Conservation (phyloP, 345 rosid genomes). For the Excoecaria agallocha region DNA sequence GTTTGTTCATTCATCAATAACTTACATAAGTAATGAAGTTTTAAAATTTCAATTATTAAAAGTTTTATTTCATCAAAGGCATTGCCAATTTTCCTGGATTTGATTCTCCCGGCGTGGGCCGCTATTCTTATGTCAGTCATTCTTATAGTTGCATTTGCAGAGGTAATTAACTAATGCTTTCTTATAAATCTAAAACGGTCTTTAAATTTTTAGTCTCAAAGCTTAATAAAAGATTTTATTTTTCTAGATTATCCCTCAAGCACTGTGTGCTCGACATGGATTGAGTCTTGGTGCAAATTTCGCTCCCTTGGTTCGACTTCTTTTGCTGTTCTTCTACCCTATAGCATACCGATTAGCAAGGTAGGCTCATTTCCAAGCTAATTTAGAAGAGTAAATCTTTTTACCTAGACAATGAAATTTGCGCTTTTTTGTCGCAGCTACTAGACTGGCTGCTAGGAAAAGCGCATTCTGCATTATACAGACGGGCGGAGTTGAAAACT, state of each 20-base stretch:
- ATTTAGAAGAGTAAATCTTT: background rate
- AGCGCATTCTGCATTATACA: conserved; percentile 15
- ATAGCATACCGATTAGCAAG: conserved; percentile 15
- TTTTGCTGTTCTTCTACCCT: conserved; percentile 11
- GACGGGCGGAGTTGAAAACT: conserved; percentile 19
- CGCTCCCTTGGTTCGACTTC: conserved; percentile 11
- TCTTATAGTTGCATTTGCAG: conserved; percentile 29
- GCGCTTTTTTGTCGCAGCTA: background rate
- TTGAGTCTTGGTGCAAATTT: conserved; percentile 13
- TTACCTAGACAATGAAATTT: background rate
- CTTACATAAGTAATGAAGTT: background rate
- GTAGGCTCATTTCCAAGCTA: background rate
- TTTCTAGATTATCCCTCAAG: conserved; percentile 11
- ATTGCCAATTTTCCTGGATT: conserved; percentile 36
- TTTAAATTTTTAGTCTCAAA: background rate
- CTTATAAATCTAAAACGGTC: background rate
- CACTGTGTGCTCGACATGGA: conserved; percentile 11
- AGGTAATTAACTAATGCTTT: conserved; percentile 25
- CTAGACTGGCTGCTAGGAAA: conserved; percentile 18
- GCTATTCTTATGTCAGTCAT: conserved; percentile 33
- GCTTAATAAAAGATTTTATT: background rate
- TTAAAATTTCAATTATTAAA: background rate
- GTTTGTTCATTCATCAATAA: background rate
- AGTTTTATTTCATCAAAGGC: conserved; percentile 19
- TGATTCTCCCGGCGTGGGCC: conserved; percentile 31